phyloP scores from a whole-genome alignment of 1,284 basidiomycete genomes.

The Inonotus hispidus region DNA sequence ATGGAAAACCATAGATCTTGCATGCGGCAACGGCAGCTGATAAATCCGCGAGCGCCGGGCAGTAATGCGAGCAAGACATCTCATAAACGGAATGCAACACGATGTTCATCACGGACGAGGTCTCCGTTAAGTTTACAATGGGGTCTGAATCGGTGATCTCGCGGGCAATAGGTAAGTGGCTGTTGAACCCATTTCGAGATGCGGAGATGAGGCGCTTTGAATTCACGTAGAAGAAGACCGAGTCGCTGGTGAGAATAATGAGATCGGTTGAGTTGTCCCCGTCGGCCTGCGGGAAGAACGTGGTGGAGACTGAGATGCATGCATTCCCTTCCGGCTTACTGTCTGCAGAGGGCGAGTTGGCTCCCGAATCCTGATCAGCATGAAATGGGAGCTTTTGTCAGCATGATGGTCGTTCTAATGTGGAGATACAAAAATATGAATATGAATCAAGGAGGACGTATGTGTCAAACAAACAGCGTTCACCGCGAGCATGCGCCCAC shows the following conservation, averaged over 20 bases:
- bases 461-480: background rate
- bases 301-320: constrained; percentile 71
- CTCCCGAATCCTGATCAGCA: constrained; percentile 24
- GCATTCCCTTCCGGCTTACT: constrained; percentile 28
- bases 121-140: constrained; percentile 30
- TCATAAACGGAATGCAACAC: constrained; percentile 33
- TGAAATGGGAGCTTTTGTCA: background rate
- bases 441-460: no score
- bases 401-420: no score
- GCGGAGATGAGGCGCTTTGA: constrained; percentile 29
- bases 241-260: constrained; percentile 62
- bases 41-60: constrained; percentile 29
- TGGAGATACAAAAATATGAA: no score
- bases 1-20: constrained; percentile 29
- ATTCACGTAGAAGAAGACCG: constrained; percentile 59
- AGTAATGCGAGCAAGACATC: constrained; percentile 33
- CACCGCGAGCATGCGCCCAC: no score
- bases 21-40: constrained; percentile 30
- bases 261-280: constrained; percentile 53
- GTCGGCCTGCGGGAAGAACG: constrained; percentile 66
- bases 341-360: constrained; percentile 31
- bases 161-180: constrained; percentile 26
- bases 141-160: constrained; percentile 26
- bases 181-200: constrained; percentile 35
- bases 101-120: constrained; percentile 33